phyloP scores from a whole-genome alignment of 441 rosid species.

The Erysimum cheiri region DNA sequence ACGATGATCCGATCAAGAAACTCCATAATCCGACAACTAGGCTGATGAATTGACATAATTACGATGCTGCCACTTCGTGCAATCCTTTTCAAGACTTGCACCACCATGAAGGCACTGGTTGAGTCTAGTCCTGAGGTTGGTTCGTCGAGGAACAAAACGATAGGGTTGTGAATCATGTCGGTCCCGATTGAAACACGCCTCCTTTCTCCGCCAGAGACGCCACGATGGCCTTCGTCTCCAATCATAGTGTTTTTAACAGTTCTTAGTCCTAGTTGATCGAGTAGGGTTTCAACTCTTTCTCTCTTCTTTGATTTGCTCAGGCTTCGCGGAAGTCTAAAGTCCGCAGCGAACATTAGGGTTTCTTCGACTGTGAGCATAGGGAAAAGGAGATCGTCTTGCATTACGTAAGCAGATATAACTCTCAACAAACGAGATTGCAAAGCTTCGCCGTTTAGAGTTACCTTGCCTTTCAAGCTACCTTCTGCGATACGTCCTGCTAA shows the following conservation, averaged over 20 bases:
- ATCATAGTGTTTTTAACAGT: conserved; percentile 54
- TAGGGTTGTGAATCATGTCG: conserved; percentile 83
- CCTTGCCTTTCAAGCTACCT: conserved; percentile 76
- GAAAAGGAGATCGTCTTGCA: conserved; percentile 92
- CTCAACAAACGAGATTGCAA: conserved; percentile 72
- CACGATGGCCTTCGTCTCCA: conserved; percentile 82
- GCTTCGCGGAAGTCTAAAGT: conserved; percentile 80
- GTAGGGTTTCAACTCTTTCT: conserved; percentile 68
- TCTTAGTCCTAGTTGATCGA: conserved; percentile 71
- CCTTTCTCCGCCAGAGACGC: conserved; percentile 85
- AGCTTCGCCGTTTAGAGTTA: conserved; percentile 60
- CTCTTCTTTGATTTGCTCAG: conserved; percentile 64
- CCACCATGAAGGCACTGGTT: conserved; percentile 79
- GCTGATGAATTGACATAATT: conserved; percentile 88
- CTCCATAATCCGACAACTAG: conserved; percentile 74
- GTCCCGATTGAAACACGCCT: conserved; percentile 81
- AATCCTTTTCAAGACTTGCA: conserved; percentile 77
- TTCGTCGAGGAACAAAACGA: conserved; percentile 79
- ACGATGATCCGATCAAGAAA: conserved; percentile 67
- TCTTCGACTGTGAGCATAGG: conserved; percentile 78
- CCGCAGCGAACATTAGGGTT: conserved; percentile 87
- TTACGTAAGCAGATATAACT: conserved; percentile 86
- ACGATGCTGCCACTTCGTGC: conserved; percentile 81
- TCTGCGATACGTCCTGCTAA: conserved; percentile 74
- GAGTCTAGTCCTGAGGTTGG: conserved; percentile 93